Percentiles rank a stretch among this genome's conserved stretches.
These are phyloP conservation scores for Xerocomus potaroensis DNA, from an alignment of 768 basidiomycete genomes.

Conservation along the genomic window DNA sequence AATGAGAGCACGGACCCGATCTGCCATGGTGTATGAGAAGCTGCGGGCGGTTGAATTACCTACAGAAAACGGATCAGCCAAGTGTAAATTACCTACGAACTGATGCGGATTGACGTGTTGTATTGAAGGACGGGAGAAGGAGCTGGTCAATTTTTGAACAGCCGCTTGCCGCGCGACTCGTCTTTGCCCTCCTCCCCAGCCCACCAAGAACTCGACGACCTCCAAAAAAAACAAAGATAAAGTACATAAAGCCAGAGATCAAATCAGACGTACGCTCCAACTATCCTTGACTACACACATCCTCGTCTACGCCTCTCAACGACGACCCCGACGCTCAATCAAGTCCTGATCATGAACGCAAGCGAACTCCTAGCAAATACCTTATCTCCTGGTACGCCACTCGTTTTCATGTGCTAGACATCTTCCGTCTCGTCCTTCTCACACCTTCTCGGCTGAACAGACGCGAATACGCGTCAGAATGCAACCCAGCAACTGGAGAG, in stretches of 20 bases:
- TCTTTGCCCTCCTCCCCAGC: slow-evolving; percentile 23
- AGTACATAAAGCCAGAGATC: slow-evolving; percentile 10
- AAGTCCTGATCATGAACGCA: slow-evolving; percentile 71
- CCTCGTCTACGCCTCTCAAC: slow-evolving; percentile 18
- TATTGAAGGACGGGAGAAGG: slow-evolving; percentile 1
- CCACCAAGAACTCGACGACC: slow-evolving; percentile 26
- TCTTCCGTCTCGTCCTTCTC: slow-evolving; percentile 29
- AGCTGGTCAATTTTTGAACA: slow-evolving; percentile 29
- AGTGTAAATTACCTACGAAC: slow-evolving; percentile 11
- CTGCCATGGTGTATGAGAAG: slow-evolving; percentile 22
- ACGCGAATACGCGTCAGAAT: slow-evolving; percentile 85
- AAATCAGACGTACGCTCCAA: slow-evolving; percentile 8
- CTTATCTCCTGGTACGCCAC: slow-evolving; percentile 76
- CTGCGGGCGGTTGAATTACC: slow-evolving; percentile 14
- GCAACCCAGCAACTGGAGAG: slow-evolving; percentile 87
- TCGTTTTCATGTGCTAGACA: slow-evolving; percentile 25
- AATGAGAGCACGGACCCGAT: slow-evolving; percentile 24
- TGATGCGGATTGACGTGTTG: slow-evolving; percentile 19
- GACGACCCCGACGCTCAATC: slow-evolving; percentile 21
- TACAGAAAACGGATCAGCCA: slow-evolving; percentile 1
- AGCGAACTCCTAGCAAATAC: slow-evolving; percentile 88
- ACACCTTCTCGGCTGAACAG: slow-evolving; percentile 40
- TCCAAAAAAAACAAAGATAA: neutral
- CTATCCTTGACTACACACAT: slow-evolving; percentile 10
- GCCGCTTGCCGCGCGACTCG: slow-evolving; percentile 33